These are phyloP conservation scores for Stentor roeselii DNA, from an alignment of 73 alveolate species.

Conservation along the genomic window DNA sequence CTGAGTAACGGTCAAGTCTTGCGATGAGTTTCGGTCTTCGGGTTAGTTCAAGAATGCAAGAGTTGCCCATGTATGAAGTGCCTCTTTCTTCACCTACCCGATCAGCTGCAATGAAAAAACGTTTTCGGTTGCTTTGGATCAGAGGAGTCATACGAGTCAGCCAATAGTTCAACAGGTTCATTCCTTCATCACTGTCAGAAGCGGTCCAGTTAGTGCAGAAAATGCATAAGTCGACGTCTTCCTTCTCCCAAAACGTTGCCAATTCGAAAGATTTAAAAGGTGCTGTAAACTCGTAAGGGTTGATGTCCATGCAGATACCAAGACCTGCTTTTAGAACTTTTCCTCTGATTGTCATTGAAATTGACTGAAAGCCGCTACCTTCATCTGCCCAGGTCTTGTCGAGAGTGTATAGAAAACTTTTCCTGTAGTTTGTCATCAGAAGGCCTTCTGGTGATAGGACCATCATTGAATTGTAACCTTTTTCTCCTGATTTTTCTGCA, in stretches of 20 bases:
- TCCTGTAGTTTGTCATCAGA: slow-evolving; percentile 63
- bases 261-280: slow-evolving; percentile 41
- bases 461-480: slow-evolving; percentile 69
- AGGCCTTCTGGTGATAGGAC: slow-evolving; percentile 73
- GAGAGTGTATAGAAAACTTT: slow-evolving; percentile 64
- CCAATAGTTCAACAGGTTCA: slow-evolving; percentile 47
- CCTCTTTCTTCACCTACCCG: slow-evolving; percentile 37
- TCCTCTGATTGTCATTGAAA: slow-evolving; percentile 50
- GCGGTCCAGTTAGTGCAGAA: slow-evolving; percentile 58
- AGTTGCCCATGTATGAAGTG: slow-evolving; percentile 8
- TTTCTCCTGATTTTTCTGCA: slow-evolving; percentile 66
- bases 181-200: slow-evolving; percentile 25
- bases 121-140: slow-evolving; percentile 17
- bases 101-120: slow-evolving; percentile 33
- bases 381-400: slow-evolving; percentile 81
- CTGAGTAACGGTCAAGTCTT: background rate
- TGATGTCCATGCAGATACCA: slow-evolving; percentile 92
- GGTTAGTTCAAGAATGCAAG: slow-evolving; percentile 25
- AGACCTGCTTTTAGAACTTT: slow-evolving; percentile 64
- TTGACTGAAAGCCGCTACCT: slow-evolving; percentile 73
- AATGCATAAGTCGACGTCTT: slow-evolving; percentile 37
- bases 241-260: slow-evolving; percentile 32
- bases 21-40: background rate
- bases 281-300: slow-evolving; percentile 48
- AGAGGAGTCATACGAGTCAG: slow-evolving; percentile 39